Conservation (phyloP, 371 early-diverging fungal species). For the Mortierella polycephala region DNA sequence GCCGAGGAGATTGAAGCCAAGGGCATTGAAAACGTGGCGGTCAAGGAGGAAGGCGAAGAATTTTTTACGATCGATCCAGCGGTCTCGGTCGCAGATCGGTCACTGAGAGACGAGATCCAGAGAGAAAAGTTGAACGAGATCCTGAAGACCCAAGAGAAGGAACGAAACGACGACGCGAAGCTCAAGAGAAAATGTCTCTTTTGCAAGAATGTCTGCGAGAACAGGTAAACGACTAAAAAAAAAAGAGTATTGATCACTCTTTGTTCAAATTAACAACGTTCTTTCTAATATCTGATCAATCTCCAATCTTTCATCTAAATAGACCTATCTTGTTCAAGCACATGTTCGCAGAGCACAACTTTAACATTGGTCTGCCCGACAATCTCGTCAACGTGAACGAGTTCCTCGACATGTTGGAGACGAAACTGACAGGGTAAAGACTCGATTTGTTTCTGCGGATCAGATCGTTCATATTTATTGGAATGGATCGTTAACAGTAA, state of each 20-base stretch:
- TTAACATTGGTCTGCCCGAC: conserved; percentile 94
- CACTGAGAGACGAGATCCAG: conserved; percentile 79
- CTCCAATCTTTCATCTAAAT: neutral
- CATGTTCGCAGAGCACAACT: conserved; percentile 93
- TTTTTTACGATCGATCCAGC: conserved; percentile 75
- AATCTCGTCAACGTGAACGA: conserved; percentile 90
- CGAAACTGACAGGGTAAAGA: conserved; percentile 75
- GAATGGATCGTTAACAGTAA: neutral
- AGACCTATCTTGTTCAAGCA: conserved; percentile 81
- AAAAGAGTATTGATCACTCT: too few species aligned
- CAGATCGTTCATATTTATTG: neutral
- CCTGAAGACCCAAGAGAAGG: conserved; percentile 80
- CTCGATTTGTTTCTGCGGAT: neutral
- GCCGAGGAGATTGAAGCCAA: conserved; percentile 60
- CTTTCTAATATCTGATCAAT: too few species aligned
- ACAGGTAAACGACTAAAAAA: conserved; percentile 56
- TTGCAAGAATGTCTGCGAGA: conserved; percentile 82
- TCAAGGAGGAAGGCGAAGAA: conserved; percentile 49
- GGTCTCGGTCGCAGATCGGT: conserved; percentile 68
- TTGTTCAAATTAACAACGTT: neutral
- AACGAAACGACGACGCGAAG: conserved; percentile 78
- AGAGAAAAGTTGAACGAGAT: conserved; percentile 81
- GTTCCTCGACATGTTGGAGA: conserved; percentile 83
- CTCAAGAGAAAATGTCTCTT: conserved; percentile 89
- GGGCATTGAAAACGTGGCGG: conserved; percentile 51